These are phyloP conservation scores for Acrasis kona DNA, from an alignment of 78 protist genomes.

Conservation along the genomic window DNA sequence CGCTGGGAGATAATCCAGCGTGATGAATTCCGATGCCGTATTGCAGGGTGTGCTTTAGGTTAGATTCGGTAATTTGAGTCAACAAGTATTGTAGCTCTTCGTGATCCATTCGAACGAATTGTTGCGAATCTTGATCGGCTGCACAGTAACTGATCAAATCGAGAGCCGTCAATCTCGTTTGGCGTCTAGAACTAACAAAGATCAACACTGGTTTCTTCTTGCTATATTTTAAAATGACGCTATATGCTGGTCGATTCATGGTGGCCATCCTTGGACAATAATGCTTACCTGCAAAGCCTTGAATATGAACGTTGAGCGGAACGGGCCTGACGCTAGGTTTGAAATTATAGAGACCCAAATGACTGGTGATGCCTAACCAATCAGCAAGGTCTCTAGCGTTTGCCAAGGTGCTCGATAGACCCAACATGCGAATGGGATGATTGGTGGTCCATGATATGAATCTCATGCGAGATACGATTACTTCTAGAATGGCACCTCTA, in stretches of 20 bases:
- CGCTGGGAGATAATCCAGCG: conserved; percentile 89
- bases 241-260: conserved; percentile 97
- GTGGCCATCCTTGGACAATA: conserved; percentile 99
- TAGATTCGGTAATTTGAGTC: conserved; percentile 40
- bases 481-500: conserved; percentile 95
- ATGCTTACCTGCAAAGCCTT: conserved; percentile 91
- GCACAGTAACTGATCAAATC: conserved; percentile 70
- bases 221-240: conserved; percentile 52
- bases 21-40: conserved; percentile 99
- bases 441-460: conserved; percentile 58
- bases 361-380: conserved; percentile 87
- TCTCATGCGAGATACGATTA: conserved; percentile 71
- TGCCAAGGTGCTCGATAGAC: conserved; percentile 96
- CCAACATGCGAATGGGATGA: conserved; percentile 77
- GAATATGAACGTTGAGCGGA: conserved; percentile 77
- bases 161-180: conserved; percentile 96
- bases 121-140: conserved; percentile 53
- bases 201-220: conserved; percentile 74
- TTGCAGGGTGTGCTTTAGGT: conserved; percentile 59
- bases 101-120: conserved; percentile 26
- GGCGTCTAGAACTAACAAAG: conserved; percentile 96
- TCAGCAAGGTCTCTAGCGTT: conserved; percentile 94
- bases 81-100: conserved; percentile 30
- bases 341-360: conserved; percentile 87
- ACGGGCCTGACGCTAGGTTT: conserved; percentile 94